Evolutionary conservation across 441 rosid species (phyloP).

Genomic region (Capsella rubella): DNA sequence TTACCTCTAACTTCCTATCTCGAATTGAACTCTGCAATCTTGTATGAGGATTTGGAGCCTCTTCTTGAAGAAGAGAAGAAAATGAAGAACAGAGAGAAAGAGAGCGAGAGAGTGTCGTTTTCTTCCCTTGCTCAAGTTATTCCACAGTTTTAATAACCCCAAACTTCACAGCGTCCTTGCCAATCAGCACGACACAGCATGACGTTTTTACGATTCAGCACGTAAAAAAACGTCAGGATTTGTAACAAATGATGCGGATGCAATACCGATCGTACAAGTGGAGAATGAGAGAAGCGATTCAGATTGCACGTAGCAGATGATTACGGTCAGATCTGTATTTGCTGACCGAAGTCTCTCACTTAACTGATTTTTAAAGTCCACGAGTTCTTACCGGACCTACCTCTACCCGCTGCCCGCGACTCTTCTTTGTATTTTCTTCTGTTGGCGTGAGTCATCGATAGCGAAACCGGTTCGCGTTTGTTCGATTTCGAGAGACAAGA

Average conservation of each 20-base stretch:
- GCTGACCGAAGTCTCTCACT: constrained; percentile 35
- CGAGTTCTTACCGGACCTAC: constrained; percentile 30
- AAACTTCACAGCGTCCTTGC: constrained; percentile 29
- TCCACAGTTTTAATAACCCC: constrained; percentile 1
- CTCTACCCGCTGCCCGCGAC: constrained; percentile 33
- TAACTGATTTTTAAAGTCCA: constrained; percentile 23
- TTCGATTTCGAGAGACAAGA: constrained; percentile 31
- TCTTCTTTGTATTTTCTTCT: constrained; percentile 2
- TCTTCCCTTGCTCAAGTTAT: constrained; percentile 30
- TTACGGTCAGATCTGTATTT: constrained; percentile 31
- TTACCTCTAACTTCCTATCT: not conserved
- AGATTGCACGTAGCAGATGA: constrained; percentile 42
- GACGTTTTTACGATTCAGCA: not conserved
- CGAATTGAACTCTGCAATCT: constrained; percentile 7
- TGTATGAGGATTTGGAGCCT: not conserved
- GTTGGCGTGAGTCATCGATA: constrained; percentile 36
- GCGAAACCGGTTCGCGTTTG: constrained; percentile 32
- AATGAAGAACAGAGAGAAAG: not conserved
- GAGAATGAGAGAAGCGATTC: constrained; percentile 30
- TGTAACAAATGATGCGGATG: constrained; percentile 20
- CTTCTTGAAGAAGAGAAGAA: constrained; percentile 14
- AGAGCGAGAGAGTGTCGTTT: constrained; percentile 33
- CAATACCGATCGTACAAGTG: constrained; percentile 42
- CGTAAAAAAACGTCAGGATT: not conserved
- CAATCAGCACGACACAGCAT: not conserved